phyloP scores from a whole-genome alignment of 176 grass and related monocot genomes.

The Oryza glaberrima region DNA sequence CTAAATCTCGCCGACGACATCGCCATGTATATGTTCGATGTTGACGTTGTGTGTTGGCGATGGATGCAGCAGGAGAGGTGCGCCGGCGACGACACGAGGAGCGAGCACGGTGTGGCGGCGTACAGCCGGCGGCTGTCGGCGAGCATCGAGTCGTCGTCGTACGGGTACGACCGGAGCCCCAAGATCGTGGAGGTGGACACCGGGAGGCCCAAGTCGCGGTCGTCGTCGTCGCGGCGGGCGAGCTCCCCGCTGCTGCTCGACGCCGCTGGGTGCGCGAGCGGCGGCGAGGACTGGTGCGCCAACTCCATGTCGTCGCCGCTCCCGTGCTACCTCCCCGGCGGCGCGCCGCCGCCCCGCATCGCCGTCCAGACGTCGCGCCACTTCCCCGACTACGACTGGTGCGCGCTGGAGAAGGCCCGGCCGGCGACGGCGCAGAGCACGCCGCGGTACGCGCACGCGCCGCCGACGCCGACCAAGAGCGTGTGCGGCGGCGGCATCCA shows the following conservation, averaged over 20 bases:
- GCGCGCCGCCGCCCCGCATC: slow-evolving; percentile 45
- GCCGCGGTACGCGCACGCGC: slow-evolving; percentile 64
- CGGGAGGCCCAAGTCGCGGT: slow-evolving; percentile 74
- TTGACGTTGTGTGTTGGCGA: not conserved
- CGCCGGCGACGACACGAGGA: slow-evolving; percentile 59
- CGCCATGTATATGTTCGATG: not conserved
- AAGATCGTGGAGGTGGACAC: slow-evolving; percentile 97
- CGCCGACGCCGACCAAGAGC: slow-evolving; percentile 75
- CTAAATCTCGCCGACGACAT: not conserved
- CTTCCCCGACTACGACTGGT: slow-evolving; percentile 66
- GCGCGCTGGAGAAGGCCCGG: slow-evolving; percentile 63
- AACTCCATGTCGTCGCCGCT: slow-evolving; percentile 49
- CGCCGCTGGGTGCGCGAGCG: slow-evolving; percentile 18
- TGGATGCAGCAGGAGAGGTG: slow-evolving; percentile 65
- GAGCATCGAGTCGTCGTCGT: slow-evolving; percentile 71
- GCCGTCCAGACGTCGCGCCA: slow-evolving; percentile 54
- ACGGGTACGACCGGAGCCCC: slow-evolving; percentile 79
- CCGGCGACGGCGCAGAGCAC: slow-evolving; percentile 89
- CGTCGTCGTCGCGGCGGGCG: slow-evolving; percentile 64
- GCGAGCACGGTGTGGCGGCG: slow-evolving; percentile 60
- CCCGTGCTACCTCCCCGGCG: slow-evolving; percentile 34
- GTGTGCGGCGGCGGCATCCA: slow-evolving; percentile 28
- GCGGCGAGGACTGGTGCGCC: slow-evolving; percentile 50
- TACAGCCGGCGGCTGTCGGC: slow-evolving; percentile 72
- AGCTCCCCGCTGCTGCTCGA: slow-evolving; percentile 50